Conservation (phyloP, 2,329 filamentous ascomycete genomes). For the Diaporthe longicolla region DNA sequence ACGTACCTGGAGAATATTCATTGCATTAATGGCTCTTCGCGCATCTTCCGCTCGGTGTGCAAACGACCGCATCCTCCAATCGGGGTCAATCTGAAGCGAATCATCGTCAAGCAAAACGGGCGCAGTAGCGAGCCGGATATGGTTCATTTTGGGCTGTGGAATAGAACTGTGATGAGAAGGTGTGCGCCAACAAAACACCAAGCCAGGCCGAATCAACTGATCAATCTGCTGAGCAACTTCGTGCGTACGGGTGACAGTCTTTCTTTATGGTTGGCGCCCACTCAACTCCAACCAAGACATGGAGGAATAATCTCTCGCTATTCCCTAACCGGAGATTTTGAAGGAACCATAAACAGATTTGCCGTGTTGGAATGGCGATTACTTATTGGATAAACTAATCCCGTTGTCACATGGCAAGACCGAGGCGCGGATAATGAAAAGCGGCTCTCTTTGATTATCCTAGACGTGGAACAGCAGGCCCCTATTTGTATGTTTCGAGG, state of each 20-base stretch:
- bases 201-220: not conserved
- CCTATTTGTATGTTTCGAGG: not conserved
- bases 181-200: too few species aligned
- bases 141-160: too few species aligned
- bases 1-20: conserved; percentile 6
- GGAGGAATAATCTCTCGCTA: not conserved
- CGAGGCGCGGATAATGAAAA: not conserved
- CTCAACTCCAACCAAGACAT: not conserved
- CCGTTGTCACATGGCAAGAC: not conserved
- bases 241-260: not conserved
- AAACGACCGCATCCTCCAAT: not conserved
- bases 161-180: too few species aligned
- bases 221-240: not conserved
- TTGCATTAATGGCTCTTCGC: not conserved
- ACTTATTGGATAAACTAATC: too few species aligned
- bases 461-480: not conserved
- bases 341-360: not conserved
- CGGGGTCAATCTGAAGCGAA: not conserved
- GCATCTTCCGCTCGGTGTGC: not conserved
- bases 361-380: not conserved
- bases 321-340: not conserved
- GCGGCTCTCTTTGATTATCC: not conserved
- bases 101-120: not conserved
- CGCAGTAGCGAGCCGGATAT: not conserved
- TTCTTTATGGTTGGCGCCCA: not conserved